phyloP scores from a whole-genome alignment of 257 asterid genomes.

The Penstemon davidsonii region DNA sequence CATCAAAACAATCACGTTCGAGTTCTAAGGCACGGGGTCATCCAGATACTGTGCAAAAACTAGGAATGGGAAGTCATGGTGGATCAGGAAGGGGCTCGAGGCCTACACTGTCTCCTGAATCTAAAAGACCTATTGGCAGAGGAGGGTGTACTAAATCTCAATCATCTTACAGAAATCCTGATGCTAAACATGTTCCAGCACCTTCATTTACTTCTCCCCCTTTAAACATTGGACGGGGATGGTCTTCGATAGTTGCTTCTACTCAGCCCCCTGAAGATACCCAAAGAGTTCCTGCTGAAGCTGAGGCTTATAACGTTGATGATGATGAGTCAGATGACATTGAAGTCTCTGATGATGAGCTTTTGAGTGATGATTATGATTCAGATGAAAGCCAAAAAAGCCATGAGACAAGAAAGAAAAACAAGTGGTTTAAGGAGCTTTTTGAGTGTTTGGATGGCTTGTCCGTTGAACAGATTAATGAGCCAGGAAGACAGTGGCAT shows the following conservation, averaged over 20 bases:
- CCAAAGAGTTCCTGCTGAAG: slow-evolving; percentile 26
- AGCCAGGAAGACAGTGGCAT: slow-evolving; percentile 65
- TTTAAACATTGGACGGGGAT: slow-evolving; percentile 48
- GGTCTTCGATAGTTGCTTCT: slow-evolving; percentile 43
- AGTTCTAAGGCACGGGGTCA: slow-evolving; percentile 61
- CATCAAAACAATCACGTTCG: slow-evolving; percentile 40
- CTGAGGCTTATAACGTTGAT: slow-evolving; percentile 32
- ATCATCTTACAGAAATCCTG: slow-evolving; percentile 20
- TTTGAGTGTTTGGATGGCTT: slow-evolving; percentile 46
- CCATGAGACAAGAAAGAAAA: slow-evolving; percentile 49
- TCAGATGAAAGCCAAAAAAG: slow-evolving; percentile 55
- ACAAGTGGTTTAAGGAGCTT: slow-evolving; percentile 49
- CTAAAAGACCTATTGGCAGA: slow-evolving; percentile 44
- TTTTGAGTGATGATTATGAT: slow-evolving; percentile 49
- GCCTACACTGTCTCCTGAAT: slow-evolving; percentile 40
- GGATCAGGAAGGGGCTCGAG: slow-evolving; percentile 53
- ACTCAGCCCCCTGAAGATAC: slow-evolving; percentile 30
- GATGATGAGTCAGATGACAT: slow-evolving; percentile 43
- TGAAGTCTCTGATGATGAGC: slow-evolving; percentile 54
- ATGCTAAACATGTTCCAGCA: slow-evolving; percentile 26
- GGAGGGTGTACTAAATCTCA: slow-evolving; percentile 50
- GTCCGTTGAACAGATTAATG: slow-evolving; percentile 49
- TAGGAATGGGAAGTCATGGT: slow-evolving; percentile 40
- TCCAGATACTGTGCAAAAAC: slow-evolving; percentile 46
- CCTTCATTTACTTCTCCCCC: slow-evolving; percentile 51